phyloP scores from a whole-genome alignment of 139 green algal species.

The Trebouxia sp. region DNA sequence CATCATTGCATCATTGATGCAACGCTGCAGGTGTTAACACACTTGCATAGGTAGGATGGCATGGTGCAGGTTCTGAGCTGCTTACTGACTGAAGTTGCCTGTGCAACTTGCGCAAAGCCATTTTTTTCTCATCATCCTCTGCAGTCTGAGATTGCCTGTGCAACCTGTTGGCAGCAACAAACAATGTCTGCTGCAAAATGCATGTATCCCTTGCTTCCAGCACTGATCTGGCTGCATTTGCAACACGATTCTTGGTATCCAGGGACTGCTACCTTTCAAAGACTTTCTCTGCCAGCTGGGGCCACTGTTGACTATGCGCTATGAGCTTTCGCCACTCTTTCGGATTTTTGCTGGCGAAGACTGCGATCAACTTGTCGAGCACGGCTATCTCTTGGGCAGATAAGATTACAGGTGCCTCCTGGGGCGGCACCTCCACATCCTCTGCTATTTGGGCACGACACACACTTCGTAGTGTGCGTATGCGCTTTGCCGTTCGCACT shows the following conservation, averaged over 20 bases:
- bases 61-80: no score
- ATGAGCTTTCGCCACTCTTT: conserved; percentile 71
- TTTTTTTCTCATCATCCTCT: conserved; percentile 19
- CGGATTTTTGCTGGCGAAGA: conserved; percentile 51
- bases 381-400: conserved; percentile 11
- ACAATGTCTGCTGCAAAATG: not conserved
- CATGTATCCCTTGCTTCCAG: no score
- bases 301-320: conserved; percentile 64
- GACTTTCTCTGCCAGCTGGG: conserved; percentile 37
- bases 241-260: no score
- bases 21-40: no score
- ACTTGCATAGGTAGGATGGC: no score
- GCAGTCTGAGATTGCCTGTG: not conserved
- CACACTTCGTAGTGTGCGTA: no score
- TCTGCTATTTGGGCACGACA: not conserved
- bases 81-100: conserved; percentile 37
- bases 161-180: not conserved
- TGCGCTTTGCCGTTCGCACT: no score
- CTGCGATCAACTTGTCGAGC: conserved; percentile 67
- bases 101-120: conserved; percentile 39
- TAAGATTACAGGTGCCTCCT: no score
- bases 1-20: not conserved
- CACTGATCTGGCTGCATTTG: no score
- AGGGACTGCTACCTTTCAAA: conserved; percentile 19
- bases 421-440: no score